Conservation (phyloP, 2,329 filamentous ascomycete genomes). For the Fragosphaeria purpurea region DNA sequence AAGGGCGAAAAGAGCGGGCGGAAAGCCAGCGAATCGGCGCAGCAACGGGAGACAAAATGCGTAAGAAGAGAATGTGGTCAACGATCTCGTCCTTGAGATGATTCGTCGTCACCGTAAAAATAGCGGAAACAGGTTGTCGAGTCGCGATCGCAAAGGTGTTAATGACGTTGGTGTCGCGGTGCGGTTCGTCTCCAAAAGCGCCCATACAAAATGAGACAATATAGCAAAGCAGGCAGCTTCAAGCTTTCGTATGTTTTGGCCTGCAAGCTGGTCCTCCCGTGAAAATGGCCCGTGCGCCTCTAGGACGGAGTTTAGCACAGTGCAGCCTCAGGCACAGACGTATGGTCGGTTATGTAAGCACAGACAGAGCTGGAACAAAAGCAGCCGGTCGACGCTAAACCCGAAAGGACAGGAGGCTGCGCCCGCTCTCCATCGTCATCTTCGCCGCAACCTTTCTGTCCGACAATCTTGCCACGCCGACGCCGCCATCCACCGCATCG, state of each 20-base stretch:
- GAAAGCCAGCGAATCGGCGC: not conserved
- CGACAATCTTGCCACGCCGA: not conserved
- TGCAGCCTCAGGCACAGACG: too few species aligned
- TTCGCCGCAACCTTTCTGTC: not conserved
- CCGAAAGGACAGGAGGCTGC: not conserved
- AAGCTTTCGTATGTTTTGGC: constrained; percentile 13
- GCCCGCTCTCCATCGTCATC: constrained; percentile 3
- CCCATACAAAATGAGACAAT: too few species aligned
- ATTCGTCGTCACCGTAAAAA: too few species aligned
- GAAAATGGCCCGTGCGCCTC: too few species aligned
- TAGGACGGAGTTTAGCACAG: too few species aligned
- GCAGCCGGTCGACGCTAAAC: constrained; percentile 1
- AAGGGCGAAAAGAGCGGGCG: not conserved
- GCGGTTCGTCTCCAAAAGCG: not conserved
- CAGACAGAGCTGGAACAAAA: not conserved
- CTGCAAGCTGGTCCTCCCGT: not conserved
- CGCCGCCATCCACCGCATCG: not conserved
- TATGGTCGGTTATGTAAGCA: too few species aligned
- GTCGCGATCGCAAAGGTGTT: not conserved
- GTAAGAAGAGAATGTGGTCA: not conserved
- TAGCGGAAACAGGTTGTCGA: not conserved
- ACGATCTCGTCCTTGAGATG: too few species aligned
- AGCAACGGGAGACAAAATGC: not conserved
- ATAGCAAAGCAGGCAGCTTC: constrained; percentile 12
- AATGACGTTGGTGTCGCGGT: not conserved